phyloP scores from a whole-genome alignment of 2,329 filamentous ascomycete species.

The Claviceps cyperi region DNA sequence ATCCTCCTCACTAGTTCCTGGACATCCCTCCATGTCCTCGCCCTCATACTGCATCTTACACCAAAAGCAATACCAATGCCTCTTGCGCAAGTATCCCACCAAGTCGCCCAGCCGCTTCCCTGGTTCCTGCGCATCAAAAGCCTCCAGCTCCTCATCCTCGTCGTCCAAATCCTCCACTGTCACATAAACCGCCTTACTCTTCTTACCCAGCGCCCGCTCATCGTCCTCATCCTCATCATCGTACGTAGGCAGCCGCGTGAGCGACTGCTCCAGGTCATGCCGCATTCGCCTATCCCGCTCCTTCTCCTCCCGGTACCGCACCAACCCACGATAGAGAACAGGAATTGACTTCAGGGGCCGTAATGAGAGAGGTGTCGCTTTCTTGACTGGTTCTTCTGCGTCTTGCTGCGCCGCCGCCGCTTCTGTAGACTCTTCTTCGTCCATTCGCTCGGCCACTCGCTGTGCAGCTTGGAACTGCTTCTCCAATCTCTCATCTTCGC shows the following conservation, averaged over 20 bases:
- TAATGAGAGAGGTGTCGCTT: constrained; percentile 16
- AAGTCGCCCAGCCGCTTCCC: constrained; percentile 52
- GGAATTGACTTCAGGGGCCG: constrained; percentile 49
- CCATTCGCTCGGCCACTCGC: constrained; percentile 66
- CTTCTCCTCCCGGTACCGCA: constrained; percentile 53
- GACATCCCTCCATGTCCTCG: constrained; percentile 69
- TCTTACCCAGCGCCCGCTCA: constrained; percentile 49
- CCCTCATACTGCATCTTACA: constrained; percentile 77
- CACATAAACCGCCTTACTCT: constrained; percentile 36
- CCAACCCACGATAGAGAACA: constrained; percentile 64
- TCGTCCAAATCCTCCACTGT: constrained; percentile 58
- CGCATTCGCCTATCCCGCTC: constrained; percentile 53
- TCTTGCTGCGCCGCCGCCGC: constrained; percentile 9
- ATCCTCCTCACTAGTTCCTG: constrained; percentile 76
- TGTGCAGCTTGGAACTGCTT: constrained; percentile 63
- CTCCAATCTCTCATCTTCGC: constrained; percentile 54
- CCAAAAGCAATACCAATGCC: constrained; percentile 84
- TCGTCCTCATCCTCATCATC: constrained; percentile 61
- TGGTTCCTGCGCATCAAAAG: constrained; percentile 56
- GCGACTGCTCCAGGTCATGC: constrained; percentile 50
- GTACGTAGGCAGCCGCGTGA: constrained; percentile 49
- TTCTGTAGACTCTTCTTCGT: constrained; percentile 37
- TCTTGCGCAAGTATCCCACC: constrained; percentile 53
- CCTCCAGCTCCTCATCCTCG: constrained; percentile 66
- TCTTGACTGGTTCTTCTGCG: constrained; percentile 6